These are phyloP conservation scores for Striga hermonthica DNA, from an alignment of 305 asterid species.

Conservation along the genomic window DNA sequence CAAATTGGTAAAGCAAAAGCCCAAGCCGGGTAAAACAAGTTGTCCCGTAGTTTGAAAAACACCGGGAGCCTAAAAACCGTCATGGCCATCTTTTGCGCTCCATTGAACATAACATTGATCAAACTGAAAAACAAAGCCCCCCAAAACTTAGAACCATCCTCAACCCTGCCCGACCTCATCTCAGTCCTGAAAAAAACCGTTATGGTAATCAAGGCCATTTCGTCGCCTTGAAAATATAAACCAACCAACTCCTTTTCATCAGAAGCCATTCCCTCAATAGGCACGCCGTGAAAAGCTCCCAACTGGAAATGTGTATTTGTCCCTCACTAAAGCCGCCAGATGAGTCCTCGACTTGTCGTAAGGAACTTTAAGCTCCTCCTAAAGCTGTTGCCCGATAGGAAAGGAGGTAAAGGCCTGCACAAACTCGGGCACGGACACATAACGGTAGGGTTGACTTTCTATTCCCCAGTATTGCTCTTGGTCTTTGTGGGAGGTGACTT, in stretches of 20 bases:
- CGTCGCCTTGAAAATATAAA: constrained; percentile 49
- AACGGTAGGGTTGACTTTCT: constrained; percentile 32
- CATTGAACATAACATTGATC: constrained; percentile 75
- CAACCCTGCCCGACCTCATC: constrained; percentile 38
- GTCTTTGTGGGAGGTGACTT: constrained; percentile 45
- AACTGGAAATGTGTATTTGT: constrained; percentile 38
- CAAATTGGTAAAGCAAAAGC: constrained; percentile 80
- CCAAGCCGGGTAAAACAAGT: constrained; percentile 77
- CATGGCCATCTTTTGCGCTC: constrained; percentile 70
- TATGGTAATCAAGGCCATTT: constrained; percentile 62
- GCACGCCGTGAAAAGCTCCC: constrained; percentile 46
- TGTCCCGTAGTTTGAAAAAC: constrained; percentile 74
- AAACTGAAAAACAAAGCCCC: constrained; percentile 78
- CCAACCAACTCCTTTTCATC: constrained; percentile 43
- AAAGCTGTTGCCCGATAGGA: constrained; percentile 34
- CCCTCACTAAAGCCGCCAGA: constrained; percentile 47
- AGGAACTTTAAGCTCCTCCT: constrained; percentile 34
- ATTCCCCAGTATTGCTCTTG: constrained; percentile 44
- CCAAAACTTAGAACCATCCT: constrained; percentile 48
- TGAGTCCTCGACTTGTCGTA: constrained; percentile 41
- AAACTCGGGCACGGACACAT: constrained; percentile 36
- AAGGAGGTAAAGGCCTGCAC: constrained; percentile 36
- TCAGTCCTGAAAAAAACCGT: constrained; percentile 44
- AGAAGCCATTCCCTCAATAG: constrained; percentile 42
- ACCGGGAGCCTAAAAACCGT: constrained; percentile 75